A percentile compares a stretch with the other conserved stretches of the same genome.
These are phyloP conservation scores for Acidiella bohemica DNA, from an alignment of 495 filamentous ascomycete genomes.

Conservation along the genomic window DNA sequence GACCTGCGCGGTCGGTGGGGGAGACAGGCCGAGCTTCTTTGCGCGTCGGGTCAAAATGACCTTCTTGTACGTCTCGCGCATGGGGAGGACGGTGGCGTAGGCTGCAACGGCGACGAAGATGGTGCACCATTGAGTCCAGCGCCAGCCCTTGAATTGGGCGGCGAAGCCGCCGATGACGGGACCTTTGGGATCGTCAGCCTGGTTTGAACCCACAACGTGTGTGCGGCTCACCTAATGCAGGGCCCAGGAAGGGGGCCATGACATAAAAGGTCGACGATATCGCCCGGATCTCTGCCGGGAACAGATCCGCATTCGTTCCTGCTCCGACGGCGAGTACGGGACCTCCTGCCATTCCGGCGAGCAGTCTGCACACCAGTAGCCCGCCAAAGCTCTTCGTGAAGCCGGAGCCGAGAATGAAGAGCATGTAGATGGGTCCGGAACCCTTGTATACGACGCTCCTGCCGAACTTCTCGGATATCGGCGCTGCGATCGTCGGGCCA, in stretches of 20 bases:
- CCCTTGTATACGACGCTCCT: slow-evolving; percentile 24
- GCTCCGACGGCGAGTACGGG: slow-evolving; percentile 42
- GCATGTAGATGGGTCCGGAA: slow-evolving; percentile 36
- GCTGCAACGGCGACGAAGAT: slow-evolving; percentile 26
- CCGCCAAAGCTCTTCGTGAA: slow-evolving; percentile 42
- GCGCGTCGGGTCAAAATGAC: slow-evolving; percentile 29
- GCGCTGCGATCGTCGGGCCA: slow-evolving; percentile 27
- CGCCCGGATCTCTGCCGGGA: slow-evolving; percentile 33
- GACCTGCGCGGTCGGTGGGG: slow-evolving; percentile 18
- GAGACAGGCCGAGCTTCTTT: slow-evolving; percentile 17
- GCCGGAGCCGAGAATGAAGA: slow-evolving; percentile 50
- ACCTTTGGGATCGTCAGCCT: slow-evolving; percentile 21
- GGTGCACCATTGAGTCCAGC: slow-evolving; percentile 30
- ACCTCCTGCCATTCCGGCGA: slow-evolving; percentile 45
- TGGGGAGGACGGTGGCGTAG: slow-evolving; percentile 25
- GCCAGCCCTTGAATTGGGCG: slow-evolving; percentile 27
- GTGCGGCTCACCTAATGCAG: slow-evolving; percentile 38
- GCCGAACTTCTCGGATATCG: slow-evolving; percentile 27
- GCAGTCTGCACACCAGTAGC: slow-evolving; percentile 44
- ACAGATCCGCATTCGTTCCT: slow-evolving; percentile 43
- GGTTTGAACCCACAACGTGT: too few relatives aligned
- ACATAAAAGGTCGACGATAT: slow-evolving; percentile 37
- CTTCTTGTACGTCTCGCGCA: slow-evolving; percentile 27
- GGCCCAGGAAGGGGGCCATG: slow-evolving; percentile 45
- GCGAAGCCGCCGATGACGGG: slow-evolving; percentile 35